A percentile compares a stretch with the other conserved stretches of the same genome.
phyloP scores from a whole-genome alignment of 768 basidiomycete species.

The Suillus weaverae region DNA sequence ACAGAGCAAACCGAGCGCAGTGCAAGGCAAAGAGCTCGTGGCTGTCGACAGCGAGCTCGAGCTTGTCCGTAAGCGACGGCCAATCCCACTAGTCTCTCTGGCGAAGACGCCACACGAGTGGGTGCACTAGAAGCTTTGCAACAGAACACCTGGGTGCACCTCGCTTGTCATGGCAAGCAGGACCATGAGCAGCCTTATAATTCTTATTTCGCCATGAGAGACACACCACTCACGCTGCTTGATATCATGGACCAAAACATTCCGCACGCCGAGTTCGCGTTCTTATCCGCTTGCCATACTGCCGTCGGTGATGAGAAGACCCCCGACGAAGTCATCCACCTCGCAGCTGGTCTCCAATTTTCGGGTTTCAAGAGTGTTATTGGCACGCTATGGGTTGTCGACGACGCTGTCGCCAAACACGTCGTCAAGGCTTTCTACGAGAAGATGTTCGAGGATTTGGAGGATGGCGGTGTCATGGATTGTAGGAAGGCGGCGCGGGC shows the following conservation, averaged over 20 bases:
- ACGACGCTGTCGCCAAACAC: not conserved
- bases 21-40: not conserved
- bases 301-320: not conserved
- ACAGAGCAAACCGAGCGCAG: not conserved
- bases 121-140: slow-evolving; percentile 1
- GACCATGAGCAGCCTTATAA: not conserved
- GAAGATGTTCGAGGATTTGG: not conserved
- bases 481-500: not conserved
- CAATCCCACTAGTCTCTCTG: not conserved
- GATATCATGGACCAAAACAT: not conserved
- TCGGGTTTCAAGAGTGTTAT: slow-evolving; percentile 20
- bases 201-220: not conserved
- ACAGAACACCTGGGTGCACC: slow-evolving; percentile 16
- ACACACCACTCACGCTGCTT: not conserved
- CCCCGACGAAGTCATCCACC: not conserved
- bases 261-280: not conserved
- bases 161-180: slow-evolving; percentile 20
- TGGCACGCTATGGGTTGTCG: slow-evolving; percentile 21
- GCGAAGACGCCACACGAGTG: not conserved
- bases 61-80: not conserved
- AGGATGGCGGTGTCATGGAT: not conserved
- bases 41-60: not conserved
- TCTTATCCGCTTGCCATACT: not conserved
- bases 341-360: slow-evolving; percentile 10
- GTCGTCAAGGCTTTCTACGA: not conserved